Evolutionary conservation across 129 eudicot genomes (phyloP).

Genomic region (Pseudognaphalium luteoalbum): DNA sequence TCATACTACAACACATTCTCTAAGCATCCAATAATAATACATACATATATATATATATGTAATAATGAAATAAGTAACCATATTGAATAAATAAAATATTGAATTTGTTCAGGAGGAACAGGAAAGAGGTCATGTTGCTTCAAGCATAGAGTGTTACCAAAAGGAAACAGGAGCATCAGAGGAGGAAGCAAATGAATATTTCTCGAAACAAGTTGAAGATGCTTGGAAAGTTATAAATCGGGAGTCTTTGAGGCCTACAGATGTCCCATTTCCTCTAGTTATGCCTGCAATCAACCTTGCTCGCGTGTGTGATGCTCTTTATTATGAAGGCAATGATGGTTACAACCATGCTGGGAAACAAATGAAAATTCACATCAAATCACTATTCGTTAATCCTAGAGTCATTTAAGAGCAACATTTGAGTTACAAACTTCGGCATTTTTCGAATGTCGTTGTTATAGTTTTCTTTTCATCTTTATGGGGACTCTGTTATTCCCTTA

Average conservation of each 20-base stretch:
- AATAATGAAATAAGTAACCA: no score
- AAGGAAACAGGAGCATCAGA: slow-evolving; percentile 14
- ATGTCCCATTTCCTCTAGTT: background rate
- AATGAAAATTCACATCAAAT: background rate
- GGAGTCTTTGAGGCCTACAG: slow-evolving; percentile 13
- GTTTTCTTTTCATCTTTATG: no score
- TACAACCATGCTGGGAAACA: background rate
- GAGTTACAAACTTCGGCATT: background rate
- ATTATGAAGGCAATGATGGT: background rate
- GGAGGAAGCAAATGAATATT: background rate
- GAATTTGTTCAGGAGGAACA: slow-evolving; percentile 1
- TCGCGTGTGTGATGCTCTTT: background rate
- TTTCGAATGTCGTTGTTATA: no score
- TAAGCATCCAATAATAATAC: no score
- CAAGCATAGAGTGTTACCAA: slow-evolving; percentile 16
- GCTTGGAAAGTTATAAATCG: slow-evolving; percentile 17
- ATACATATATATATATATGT: no score
- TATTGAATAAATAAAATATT: no score
- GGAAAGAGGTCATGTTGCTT: slow-evolving; percentile 13
- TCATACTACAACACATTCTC: no score
- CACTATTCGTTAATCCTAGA: background rate
- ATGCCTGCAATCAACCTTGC: slow-evolving; percentile 15
- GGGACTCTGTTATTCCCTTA: no score
- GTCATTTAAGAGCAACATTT: background rate
- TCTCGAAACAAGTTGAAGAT: background rate